Conservation (phyloP, 225 moss, liverwort and hornwort genomes). For the Marchantia paleacea region DNA sequence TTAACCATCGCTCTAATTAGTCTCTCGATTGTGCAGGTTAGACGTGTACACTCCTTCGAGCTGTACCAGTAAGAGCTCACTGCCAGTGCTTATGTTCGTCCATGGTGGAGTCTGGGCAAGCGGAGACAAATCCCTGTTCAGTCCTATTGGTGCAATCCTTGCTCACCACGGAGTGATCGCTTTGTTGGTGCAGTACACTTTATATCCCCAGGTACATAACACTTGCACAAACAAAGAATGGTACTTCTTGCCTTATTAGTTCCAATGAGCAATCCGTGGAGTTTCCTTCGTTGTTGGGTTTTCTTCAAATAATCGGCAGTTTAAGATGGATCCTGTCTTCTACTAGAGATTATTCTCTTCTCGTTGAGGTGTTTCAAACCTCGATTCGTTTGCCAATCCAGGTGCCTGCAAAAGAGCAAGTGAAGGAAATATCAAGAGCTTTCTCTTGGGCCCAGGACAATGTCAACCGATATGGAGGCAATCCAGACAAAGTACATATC, state of each 20-base stretch:
- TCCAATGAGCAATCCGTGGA: neutral
- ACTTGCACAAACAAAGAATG: neutral
- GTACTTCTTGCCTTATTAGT: neutral
- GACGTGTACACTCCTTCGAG: constrained; percentile 41
- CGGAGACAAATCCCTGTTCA: constrained; percentile 82
- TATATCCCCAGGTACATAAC: constrained; percentile 65
- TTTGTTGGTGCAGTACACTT: constrained; percentile 75
- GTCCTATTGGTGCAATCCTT: constrained; percentile 65
- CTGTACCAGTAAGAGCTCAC: constrained; percentile 24
- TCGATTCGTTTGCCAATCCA: neutral
- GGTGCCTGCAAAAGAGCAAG: constrained; percentile 53
- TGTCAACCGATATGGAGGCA: constrained; percentile 65
- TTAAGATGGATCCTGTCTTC: neutral
- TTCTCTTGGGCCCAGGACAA: constrained; percentile 92
- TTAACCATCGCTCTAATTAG: neutral
- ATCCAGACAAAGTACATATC: constrained; percentile 59
- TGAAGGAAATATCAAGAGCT: constrained; percentile 67
- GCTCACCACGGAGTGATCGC: constrained; percentile 77
- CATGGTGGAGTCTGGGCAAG: constrained; percentile 97
- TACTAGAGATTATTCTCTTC: neutral
- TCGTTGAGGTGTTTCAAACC: neutral
- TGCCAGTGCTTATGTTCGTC: constrained; percentile 71
- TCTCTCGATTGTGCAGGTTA: neutral
- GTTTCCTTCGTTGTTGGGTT: neutral
- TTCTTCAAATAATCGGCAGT: neutral